Base-by-base conservation (phyloP, 805 yeast species). In the Maudiozyma turicensis region DNA sequence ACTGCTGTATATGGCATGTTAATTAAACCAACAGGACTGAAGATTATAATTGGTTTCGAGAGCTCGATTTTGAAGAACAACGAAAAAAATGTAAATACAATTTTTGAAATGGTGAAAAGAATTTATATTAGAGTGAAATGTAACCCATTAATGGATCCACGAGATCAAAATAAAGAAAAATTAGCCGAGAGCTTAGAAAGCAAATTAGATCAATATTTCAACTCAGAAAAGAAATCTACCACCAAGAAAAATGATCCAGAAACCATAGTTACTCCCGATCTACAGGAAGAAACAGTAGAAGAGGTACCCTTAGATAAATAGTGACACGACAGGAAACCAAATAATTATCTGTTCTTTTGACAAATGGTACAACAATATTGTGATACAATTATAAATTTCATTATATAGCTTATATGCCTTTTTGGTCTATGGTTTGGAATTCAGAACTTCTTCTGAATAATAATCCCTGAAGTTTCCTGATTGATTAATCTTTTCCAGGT, bases 401-500 rank as follows among this genome's bases (percentile, higher is more conserved):
- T 20, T 20, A 20, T 20, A 20, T 20, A 20, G 4, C 26, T 20
- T 20, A 20, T 20, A 20, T 20, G 26, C 26, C 26, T 20, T 20
- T 20, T 20, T 20, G 26, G 26, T 13, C 28, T 41, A 46, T 15
- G 31, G 8, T 26, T 34, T 28, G 15, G 26, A 31, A 9, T 44
- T 44, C 15, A 51, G 30, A 41, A 46, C 44, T 9, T 53, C 56
- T 26, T 52, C 52, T 13, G 50, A 44, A 31, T 51, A 47, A 14
- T 40, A 43, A 32, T 54, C 55, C 28, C 43, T 47, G 40, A 47
- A 52, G 46, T 68, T 71, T 1, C 77, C 67, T 10, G 76, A 68
- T 20, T 69, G 66, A 48, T 69, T 69, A 5, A 86, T 84, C 59
- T 78, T 80, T 54, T 84, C 90, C 8, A 82, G 79, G 58, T 81